A percentile compares a stretch with the other conserved stretches of the same genome.
Evolutionary conservation across 164 flowering plant genomes (phyloP).

Genomic region (Tetrastigma voinierianum): DNA sequence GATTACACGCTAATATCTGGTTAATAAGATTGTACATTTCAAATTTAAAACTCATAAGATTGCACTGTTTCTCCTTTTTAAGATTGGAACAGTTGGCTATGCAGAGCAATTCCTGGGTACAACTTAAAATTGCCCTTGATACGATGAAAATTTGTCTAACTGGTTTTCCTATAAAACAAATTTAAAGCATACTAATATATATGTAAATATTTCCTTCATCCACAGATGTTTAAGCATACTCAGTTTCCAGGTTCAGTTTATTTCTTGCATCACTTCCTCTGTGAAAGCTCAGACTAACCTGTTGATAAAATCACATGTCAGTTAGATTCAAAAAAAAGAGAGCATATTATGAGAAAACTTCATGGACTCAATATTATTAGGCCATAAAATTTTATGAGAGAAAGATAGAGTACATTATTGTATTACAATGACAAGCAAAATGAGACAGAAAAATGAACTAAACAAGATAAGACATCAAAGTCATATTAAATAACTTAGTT

Average conservation of each 20-base stretch:
- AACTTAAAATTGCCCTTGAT: too few relatives aligned
- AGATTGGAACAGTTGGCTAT: neutral
- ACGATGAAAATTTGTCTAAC: neutral
- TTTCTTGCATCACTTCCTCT: slow-evolving; percentile 55
- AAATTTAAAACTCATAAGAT: neutral
- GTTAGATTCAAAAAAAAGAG: neutral
- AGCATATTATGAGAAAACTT: neutral
- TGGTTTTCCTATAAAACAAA: neutral
- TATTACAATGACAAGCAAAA: neutral
- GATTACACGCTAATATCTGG: neutral
- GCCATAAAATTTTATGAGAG: too few relatives aligned
- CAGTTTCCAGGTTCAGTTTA: slow-evolving; percentile 60
- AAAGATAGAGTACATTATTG: too few relatives aligned
- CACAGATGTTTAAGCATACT: slow-evolving; percentile 49
- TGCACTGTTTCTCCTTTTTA: neutral
- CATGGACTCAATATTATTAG: neutral
- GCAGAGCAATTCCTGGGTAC: neutral
- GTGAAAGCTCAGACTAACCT: slow-evolving; percentile 77
- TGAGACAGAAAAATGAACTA: neutral
- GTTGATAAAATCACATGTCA: slow-evolving; percentile 12
- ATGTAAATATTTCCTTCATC: neutral
- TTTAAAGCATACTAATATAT: neutral
- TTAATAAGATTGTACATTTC: neutral
- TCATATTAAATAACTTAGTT: too few relatives aligned
- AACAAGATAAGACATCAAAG: too few relatives aligned